These are phyloP conservation scores for Pseudogymnoascus sp. DNA, from an alignment of 2,329 filamentous ascomycete genomes.

Conservation along the genomic window DNA sequence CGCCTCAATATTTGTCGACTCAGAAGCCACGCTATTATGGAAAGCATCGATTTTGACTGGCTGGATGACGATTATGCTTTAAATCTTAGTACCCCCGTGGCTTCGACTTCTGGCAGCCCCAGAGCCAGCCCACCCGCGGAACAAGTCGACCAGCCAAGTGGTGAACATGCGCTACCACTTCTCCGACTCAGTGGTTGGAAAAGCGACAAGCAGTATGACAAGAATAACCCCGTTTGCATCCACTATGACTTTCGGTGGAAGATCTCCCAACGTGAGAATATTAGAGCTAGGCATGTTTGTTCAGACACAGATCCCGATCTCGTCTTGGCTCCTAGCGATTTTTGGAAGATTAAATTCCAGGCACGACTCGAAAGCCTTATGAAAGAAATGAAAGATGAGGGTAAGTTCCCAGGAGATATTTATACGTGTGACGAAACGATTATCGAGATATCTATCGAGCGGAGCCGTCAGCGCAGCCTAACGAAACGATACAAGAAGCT, in stretches of 20 bases:
- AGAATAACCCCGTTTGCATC: no score
- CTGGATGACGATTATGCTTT: no score
- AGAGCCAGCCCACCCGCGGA: no score
- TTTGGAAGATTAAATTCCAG: slow-evolving; percentile 17
- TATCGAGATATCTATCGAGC: slow-evolving; percentile 16
- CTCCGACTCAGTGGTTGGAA: slow-evolving; percentile 17
- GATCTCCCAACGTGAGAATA: no score
- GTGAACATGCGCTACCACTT: slow-evolving; percentile 15
- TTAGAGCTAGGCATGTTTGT: no score
- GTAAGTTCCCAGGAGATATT: slow-evolving; percentile 16
- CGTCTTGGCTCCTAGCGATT: slow-evolving; percentile 21
- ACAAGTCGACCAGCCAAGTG: slow-evolving; percentile 13
- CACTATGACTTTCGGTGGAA: no score
- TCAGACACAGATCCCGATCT: slow-evolving; percentile 16
- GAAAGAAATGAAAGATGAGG: slow-evolving; percentile 11
- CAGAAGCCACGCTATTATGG: no score
- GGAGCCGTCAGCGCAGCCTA: slow-evolving; percentile 16
- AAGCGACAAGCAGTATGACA: slow-evolving; percentile 14
- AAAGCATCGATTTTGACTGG: no score
- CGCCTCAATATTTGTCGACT: no score
- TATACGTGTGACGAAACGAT: slow-evolving; percentile 17
- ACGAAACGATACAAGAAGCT: slow-evolving; percentile 18
- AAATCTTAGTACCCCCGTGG: no score
- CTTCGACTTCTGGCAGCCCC: no score
- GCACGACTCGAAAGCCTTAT: slow-evolving; percentile 12